These are phyloP conservation scores for Chrysanthemum makinoi DNA, from an alignment of 129 eudicot genomes.

Conservation along the genomic window DNA sequence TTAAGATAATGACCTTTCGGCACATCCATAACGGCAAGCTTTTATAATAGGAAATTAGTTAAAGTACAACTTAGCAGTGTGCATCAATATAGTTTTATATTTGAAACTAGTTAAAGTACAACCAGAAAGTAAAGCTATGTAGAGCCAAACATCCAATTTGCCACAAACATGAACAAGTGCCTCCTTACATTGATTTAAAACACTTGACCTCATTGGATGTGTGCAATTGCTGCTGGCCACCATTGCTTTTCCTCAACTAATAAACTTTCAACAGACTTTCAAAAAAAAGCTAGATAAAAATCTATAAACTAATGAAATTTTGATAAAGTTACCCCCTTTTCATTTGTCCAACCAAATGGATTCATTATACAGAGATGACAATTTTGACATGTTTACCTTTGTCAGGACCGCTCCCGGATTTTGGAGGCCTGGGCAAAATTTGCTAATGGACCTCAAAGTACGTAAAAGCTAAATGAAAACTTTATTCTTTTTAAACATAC, in stretches of 20 bases:
- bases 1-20: background rate
- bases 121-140: background rate
- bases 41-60: background rate
- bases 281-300: too few species aligned
- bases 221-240: background rate
- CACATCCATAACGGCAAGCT: background rate
- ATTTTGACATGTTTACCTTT: too few species aligned
- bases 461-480: too few species aligned
- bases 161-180: conserved; percentile 18
- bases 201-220: conserved; percentile 7
- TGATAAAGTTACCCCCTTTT: too few species aligned
- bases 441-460: too few species aligned
- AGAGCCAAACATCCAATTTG: conserved; percentile 14
- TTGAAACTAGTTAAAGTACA: conserved; percentile 5
- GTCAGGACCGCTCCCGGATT: too few species aligned
- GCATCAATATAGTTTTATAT: background rate
- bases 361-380: too few species aligned
- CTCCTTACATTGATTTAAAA: conserved; percentile 1
- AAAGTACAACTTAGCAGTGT: background rate
- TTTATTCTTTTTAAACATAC: too few species aligned
- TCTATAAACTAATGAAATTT: too few species aligned
- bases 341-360: too few species aligned
- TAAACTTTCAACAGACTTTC: too few species aligned
- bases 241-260: background rate
- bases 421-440: too few species aligned